Conservation (phyloP, 2,329 filamentous ascomycete species). For the Ploettnerulaceae sp. region DNA sequence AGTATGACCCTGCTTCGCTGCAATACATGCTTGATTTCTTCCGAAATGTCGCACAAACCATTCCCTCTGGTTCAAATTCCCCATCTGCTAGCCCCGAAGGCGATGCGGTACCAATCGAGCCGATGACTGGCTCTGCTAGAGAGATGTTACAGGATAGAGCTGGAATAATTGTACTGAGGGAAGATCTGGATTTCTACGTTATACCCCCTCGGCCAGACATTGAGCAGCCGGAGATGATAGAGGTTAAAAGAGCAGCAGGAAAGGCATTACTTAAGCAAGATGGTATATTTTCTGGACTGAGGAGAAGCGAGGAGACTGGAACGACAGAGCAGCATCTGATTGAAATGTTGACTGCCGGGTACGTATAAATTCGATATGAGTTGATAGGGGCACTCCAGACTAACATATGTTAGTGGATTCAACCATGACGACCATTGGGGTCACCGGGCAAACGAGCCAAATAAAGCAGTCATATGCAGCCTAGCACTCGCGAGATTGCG, state of each 20-base stretch:
- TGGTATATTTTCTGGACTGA: slow-evolving; percentile 92
- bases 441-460: slow-evolving; percentile 93
- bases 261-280: slow-evolving; percentile 81
- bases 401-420: slow-evolving; percentile 65
- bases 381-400: no score
- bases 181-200: slow-evolving; percentile 95
- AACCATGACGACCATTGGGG: slow-evolving; percentile 95
- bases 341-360: slow-evolving; percentile 99
- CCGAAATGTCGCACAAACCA: slow-evolving; percentile 92
- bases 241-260: slow-evolving; percentile 89
- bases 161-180: slow-evolving; percentile 92
- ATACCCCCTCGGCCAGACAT: slow-evolving; percentile 87
- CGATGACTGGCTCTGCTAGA: slow-evolving; percentile 62
- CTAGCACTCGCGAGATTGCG: slow-evolving; percentile 87
- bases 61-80: slow-evolving; percentile 67
- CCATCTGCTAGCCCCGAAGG: slow-evolving; percentile 60
- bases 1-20: slow-evolving; percentile 95
- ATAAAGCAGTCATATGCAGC: slow-evolving; percentile 97
- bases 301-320: slow-evolving; percentile 91
- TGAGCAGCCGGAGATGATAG: slow-evolving; percentile 83
- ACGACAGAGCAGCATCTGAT: slow-evolving; percentile 98
- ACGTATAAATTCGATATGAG: slow-evolving; percentile 37
- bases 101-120: slow-evolving; percentile 65
- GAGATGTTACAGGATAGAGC: slow-evolving; percentile 82
- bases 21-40: slow-evolving; percentile 99